These are phyloP conservation scores for Erucastrum elatum DNA, from an alignment of 345 rosid genomes.

Conservation along the genomic window DNA sequence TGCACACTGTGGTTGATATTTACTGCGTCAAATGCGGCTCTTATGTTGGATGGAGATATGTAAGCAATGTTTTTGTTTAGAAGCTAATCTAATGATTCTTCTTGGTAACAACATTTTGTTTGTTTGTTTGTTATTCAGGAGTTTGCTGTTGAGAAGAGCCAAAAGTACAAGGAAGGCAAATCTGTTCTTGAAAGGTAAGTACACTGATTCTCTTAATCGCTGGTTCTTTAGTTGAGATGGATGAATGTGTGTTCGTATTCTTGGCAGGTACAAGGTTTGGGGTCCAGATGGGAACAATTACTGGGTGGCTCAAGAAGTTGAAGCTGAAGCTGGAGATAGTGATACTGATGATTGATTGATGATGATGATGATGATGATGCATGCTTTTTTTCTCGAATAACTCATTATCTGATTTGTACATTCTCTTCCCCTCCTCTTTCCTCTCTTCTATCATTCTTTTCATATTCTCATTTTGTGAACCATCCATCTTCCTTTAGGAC, in stretches of 20 bases:
- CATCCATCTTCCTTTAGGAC: constrained; percentile 12
- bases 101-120: too few species aligned
- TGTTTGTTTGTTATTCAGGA: constrained; percentile 41
- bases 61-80: too few species aligned
- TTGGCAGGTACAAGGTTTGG: constrained; percentile 59
- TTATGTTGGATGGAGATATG: constrained; percentile 85
- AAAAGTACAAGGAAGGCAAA: constrained; percentile 86
- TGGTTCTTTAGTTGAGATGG: constrained; percentile 40
- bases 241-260: constrained; percentile 35
- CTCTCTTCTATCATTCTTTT: background rate
- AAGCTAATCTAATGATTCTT: background rate
- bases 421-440: constrained; percentile 20
- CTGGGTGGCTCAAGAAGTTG: constrained; percentile 67
- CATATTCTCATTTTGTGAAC: constrained; percentile 8
- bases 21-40: constrained; percentile 88
- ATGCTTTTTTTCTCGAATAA: constrained; percentile 36
- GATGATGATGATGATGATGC: constrained; percentile 41
- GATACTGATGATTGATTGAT: constrained; percentile 77
- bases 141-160: constrained; percentile 57
- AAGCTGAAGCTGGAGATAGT: constrained; percentile 69
- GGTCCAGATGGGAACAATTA: constrained; percentile 56
- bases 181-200: constrained; percentile 66
- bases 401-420: constrained; percentile 33
- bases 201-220: background rate
- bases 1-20: constrained; percentile 88